Base-by-base conservation (phyloP, 176 grass and related monocot genomes). In the Raddia guianensis region DNA sequence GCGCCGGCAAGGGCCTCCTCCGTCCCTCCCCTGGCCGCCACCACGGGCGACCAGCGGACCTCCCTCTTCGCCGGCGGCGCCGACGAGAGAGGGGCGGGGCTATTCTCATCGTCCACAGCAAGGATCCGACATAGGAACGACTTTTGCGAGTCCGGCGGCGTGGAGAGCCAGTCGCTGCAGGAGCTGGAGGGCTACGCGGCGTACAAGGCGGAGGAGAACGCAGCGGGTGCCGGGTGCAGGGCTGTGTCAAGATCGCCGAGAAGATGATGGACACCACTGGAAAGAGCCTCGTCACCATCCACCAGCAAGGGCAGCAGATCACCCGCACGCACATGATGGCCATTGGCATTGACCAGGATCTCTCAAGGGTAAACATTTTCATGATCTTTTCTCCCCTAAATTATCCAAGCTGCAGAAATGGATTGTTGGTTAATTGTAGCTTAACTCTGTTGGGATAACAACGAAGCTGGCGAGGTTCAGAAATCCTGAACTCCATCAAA, bases 291-390 rank as follows among this genome's bases (percentile, higher is more conserved):
- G 84, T 97, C 68, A 88, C 85, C 56, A 84, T 97, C 18, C 94
- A 97, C 84, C 94, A 93, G 69, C 94, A 97, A 68, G 94, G 94
- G 1, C 82, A 97, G 76, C 91, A 97, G 81, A 94, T 97, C 77
- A 84, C 77, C 55, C 86, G 81, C 81, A 93, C 91, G 6, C 94
- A 97, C 76, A 68, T 83, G 67, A 85, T 88, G 74, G 89, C 91
- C 61, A 15, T 86, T 53, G 89, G 93, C 86, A 97, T 97, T 74
- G 94, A 97, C 72, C 87, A 90, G 51, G 94, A 97, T 75, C 91
- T 97, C 3, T 86, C 91, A 43, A 88, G 94, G 86, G 94, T 97
- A 93, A n/a, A 9, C 2, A 3, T 75, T 40, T 32, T 18, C 19
- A 52, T 46, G 5, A 8, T 55, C 40, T 34, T n/a, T 33, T 64